Evolutionary conservation across 2,329 filamentous ascomycete species (phyloP).

Genomic region (Ophiostoma pallidulum): DNA sequence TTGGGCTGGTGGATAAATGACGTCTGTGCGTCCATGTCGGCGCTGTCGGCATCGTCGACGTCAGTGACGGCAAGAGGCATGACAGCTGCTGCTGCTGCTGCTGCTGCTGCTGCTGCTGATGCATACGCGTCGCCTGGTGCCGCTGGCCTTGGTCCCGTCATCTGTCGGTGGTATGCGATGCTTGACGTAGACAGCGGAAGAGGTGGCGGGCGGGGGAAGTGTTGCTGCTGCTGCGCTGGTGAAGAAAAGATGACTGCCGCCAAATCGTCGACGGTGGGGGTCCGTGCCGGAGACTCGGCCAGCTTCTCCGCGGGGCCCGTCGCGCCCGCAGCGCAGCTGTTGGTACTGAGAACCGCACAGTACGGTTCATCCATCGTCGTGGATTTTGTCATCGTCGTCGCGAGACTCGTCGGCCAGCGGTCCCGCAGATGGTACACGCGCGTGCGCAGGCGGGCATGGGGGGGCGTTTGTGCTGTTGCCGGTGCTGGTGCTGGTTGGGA

Average conservation of each 20-base stretch:
- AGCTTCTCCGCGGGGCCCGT: not conserved
- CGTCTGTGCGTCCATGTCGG: not conserved
- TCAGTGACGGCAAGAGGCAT: not conserved
- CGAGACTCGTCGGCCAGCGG: not conserved
- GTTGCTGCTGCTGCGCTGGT: not conserved
- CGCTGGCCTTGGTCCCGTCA: not conserved
- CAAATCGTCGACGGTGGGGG: too few relatives aligned
- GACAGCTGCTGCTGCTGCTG: too few relatives aligned
- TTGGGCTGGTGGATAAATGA: constrained; percentile 40
- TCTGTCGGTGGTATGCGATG: not conserved
- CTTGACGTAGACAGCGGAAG: constrained; percentile 3
- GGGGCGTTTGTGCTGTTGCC: not conserved
- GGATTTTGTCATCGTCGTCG: not conserved
- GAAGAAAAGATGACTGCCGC: not conserved
- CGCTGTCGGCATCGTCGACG: too few relatives aligned
- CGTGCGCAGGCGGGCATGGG: not conserved
- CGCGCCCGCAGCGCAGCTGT: not conserved
- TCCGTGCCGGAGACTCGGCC: too few relatives aligned
- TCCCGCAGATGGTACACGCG: constrained; percentile 1
- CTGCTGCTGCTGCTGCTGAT: too few relatives aligned
- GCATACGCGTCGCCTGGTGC: too few relatives aligned
- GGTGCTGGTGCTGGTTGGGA: not conserved
- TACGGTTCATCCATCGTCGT: not conserved
- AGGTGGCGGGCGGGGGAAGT: not conserved
- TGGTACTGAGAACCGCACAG: not conserved